These are phyloP conservation scores for Chlorella vulgaris DNA, from an alignment of 139 green algal species.

Conservation along the genomic window DNA sequence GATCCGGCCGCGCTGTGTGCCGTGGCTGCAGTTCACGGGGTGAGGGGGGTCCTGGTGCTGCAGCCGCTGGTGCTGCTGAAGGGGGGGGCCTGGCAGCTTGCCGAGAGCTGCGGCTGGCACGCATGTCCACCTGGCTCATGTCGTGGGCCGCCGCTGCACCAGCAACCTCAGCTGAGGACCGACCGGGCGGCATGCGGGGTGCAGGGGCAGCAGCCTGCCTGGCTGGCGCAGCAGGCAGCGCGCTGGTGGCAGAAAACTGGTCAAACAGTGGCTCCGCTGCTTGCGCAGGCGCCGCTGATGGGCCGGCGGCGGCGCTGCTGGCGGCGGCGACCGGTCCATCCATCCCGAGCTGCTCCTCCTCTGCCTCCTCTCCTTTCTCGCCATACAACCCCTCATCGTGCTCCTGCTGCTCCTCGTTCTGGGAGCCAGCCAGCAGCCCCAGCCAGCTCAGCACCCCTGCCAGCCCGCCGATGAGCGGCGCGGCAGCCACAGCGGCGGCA, in stretches of 20 bases:
- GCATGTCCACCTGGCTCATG: conserved; percentile 28
- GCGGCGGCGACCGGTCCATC: background rate
- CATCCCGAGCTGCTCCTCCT: background rate
- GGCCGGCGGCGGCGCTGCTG: background rate
- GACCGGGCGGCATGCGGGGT: background rate
- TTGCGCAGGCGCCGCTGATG: background rate
- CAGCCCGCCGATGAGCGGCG: background rate
- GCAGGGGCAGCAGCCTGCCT: background rate
- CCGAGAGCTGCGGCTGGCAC: background rate
- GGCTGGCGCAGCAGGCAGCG: background rate
- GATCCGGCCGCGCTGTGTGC: conserved; percentile 27
- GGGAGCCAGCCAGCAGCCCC: conserved; percentile 2
- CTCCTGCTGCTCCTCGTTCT: background rate
- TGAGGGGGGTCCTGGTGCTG: background rate
- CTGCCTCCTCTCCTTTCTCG: background rate
- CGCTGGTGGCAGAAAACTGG: background rate
- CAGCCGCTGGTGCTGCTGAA: background rate
- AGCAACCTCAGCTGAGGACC: background rate
- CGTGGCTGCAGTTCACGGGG: conserved; percentile 14
- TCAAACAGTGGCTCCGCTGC: background rate
- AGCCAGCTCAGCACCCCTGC: background rate
- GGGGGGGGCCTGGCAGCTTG: background rate
- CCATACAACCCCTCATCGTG: background rate
- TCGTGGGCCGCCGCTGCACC: background rate
- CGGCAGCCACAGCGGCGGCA: background rate